phyloP scores from a whole-genome alignment of 2,329 filamentous ascomycete species.

The Colletotrichum paranaense region DNA sequence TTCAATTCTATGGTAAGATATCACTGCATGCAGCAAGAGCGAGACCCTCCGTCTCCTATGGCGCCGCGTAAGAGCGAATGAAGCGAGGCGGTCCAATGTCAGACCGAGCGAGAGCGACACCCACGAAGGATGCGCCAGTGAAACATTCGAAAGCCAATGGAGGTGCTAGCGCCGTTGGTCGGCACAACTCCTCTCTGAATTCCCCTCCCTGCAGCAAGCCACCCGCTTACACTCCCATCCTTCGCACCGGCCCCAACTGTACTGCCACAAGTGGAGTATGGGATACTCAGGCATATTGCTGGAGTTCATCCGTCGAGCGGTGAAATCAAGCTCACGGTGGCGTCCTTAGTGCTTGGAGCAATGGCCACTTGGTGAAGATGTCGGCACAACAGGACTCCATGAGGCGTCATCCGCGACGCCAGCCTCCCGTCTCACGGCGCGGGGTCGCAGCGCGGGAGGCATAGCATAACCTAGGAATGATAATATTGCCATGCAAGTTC shows the following conservation, averaged over 20 bases:
- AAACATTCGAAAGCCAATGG: neutral
- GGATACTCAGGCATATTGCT: no score
- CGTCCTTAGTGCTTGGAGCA: neutral
- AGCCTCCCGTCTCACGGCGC: neutral
- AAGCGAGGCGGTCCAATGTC: slow-evolving; percentile 13
- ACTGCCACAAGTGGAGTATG: neutral
- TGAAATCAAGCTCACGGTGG: slow-evolving; percentile 4
- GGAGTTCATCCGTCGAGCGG: neutral
- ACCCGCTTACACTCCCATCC: neutral
- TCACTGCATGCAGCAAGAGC: neutral
- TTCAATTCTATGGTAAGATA: neutral
- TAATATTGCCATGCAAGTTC: neutral
- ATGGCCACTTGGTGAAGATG: neutral
- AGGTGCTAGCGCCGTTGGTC: neutral
- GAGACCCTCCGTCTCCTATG: neutral
- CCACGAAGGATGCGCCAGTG: neutral
- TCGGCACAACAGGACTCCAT: neutral
- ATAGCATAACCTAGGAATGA: neutral
- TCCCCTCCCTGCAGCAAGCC: neutral
- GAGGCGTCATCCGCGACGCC: neutral
- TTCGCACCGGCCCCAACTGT: neutral
- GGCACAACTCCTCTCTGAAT: neutral
- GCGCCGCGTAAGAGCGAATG: neutral
- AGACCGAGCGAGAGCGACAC: neutral
- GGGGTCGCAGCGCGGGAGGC: neutral